Conservation (phyloP, 148 eudicot genomes). For the Nepenthes mirabilis region DNA sequence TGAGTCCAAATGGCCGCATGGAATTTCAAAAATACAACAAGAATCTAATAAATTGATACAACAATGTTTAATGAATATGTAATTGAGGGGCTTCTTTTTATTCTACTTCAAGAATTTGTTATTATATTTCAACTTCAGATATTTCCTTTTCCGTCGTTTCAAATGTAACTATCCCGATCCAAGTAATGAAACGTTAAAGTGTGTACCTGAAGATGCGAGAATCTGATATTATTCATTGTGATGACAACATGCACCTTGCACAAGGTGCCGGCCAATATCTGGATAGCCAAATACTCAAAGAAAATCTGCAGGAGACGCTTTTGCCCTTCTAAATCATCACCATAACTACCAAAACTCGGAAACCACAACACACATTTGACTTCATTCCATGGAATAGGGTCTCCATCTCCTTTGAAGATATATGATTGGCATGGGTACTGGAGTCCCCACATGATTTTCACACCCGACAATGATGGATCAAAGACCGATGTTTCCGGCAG, state of each 20-base stretch:
- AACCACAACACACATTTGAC: conserved; percentile 68
- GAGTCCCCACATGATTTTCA: conserved; percentile 37
- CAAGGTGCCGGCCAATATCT: conserved; percentile 42
- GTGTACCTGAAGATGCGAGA: conserved; percentile 76
- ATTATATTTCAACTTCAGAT: background rate
- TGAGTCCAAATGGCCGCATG: too few relatives aligned
- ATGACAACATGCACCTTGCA: conserved; percentile 40
- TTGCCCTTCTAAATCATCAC: conserved; percentile 34
- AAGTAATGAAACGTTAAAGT: background rate
- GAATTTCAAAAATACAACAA: too few relatives aligned
- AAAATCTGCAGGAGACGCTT: conserved; percentile 36
- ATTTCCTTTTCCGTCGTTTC: background rate
- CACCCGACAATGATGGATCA: conserved; percentile 30
- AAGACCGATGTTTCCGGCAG: conserved; percentile 16
- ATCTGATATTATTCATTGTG: conserved; percentile 69
- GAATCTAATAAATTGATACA: too few relatives aligned
- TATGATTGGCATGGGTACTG: conserved; percentile 37
- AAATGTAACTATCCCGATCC: background rate
- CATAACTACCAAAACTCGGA: conserved; percentile 28
- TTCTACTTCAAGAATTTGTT: too few relatives aligned
- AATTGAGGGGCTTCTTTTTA: too few relatives aligned
- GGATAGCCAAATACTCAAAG: conserved; percentile 47
- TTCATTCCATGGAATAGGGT: conserved; percentile 49
- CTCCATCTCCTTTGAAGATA: conserved; percentile 20
- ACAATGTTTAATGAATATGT: too few relatives aligned